Evolutionary conservation across 73 alveolate genomes (phyloP).

Genomic region (Paramecium pentaurelia): DNA sequence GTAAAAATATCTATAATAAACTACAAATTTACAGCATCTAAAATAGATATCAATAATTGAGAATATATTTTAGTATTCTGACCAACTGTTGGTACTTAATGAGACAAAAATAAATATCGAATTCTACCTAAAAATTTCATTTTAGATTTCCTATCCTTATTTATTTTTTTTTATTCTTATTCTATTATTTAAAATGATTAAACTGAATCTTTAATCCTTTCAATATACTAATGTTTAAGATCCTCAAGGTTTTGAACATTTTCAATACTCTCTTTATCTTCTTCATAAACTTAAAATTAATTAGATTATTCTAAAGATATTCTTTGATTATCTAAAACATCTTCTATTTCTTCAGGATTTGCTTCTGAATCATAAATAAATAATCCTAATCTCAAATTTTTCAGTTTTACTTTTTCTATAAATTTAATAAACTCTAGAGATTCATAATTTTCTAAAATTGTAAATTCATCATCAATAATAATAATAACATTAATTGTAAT

Average conservation of each 20-base stretch:
- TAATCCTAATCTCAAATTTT: neutral
- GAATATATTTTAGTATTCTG: neutral
- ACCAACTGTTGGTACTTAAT: neutral
- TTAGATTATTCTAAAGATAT: neutral
- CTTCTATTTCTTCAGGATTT: slow-evolving; percentile 13
- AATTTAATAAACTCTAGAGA: neutral
- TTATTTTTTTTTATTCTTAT: neutral
- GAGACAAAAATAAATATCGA: neutral
- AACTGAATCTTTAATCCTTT: neutral
- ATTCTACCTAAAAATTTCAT: neutral
- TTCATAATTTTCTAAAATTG: slow-evolving; percentile 18
- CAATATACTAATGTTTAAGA: neutral
- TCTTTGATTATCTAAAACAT: neutral
- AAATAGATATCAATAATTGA: neutral
- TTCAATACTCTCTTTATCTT: neutral
- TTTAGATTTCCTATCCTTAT: neutral
- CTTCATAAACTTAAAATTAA: neutral
- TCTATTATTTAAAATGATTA: neutral
- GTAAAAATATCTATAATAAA: neutral
- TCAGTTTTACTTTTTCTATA: neutral
- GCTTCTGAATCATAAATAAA: slow-evolving; percentile 10
- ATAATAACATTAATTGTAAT: neutral
- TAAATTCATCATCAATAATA: neutral
- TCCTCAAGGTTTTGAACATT: neutral
- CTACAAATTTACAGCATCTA: neutral